Evolutionary conservation across 805 yeast species (phyloP).

Genomic region (Metschnikowia corniflorae): DNA sequence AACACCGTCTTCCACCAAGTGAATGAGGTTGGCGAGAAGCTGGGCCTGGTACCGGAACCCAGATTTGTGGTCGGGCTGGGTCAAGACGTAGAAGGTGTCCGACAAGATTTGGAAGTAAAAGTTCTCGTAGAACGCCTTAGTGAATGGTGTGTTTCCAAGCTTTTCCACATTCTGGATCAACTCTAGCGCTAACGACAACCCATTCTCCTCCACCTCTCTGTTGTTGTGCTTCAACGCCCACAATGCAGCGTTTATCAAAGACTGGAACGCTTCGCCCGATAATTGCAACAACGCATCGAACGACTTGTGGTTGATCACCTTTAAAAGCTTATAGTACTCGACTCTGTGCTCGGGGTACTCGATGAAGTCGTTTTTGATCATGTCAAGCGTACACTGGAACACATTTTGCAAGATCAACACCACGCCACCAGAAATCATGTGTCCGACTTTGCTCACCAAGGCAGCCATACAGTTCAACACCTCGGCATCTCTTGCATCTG

Average conservation of each 20-base stretch:
- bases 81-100: conserved; percentile 88
- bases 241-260: conserved; percentile 86
- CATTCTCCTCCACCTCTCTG: conserved; percentile 93
- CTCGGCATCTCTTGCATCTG: conserved; percentile 97
- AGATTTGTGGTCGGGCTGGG: conserved; percentile 97
- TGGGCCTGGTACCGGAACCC: conserved; percentile 89
- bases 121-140: conserved; percentile 82
- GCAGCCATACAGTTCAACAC: conserved; percentile 94
- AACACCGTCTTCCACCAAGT: conserved; percentile 71
- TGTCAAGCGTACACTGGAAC: conserved; percentile 88
- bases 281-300: conserved; percentile 83
- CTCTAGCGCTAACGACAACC: conserved; percentile 79
- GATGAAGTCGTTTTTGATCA: conserved; percentile 93
- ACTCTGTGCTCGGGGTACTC: conserved; percentile 98
- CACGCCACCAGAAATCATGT: conserved; percentile 83
- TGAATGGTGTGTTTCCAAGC: conserved; percentile 66
- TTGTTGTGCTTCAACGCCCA: conserved; percentile 99
- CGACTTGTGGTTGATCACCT: conserved; percentile 80
- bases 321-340: conserved; percentile 85
- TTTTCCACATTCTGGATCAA: conserved; percentile 80
- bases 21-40: conserved; percentile 77
- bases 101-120: conserved; percentile 85
- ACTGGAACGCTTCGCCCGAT: conserved; percentile 88
- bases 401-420: conserved; percentile 84
- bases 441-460: conserved; percentile 82